Conservation (phyloP, 352 stramenopile genomes). For the Globisporangium canariense region DNA sequence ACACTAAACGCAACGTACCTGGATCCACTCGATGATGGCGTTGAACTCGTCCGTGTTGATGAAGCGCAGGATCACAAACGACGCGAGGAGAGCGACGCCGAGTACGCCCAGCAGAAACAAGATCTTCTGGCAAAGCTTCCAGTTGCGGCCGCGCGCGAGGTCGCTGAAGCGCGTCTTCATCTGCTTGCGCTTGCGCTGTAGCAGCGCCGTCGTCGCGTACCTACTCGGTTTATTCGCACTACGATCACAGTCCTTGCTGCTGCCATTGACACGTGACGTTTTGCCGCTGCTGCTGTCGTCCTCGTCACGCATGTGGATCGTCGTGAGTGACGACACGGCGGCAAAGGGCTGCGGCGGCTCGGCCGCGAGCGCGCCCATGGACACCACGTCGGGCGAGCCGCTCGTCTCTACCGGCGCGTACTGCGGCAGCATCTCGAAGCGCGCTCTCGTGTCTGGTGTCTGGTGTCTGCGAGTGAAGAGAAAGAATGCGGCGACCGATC, state of each 20-base stretch:
- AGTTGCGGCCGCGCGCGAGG: slow-evolving; percentile 13
- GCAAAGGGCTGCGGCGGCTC: slow-evolving; percentile 8
- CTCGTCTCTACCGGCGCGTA: slow-evolving; percentile 13
- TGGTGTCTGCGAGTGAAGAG: not conserved
- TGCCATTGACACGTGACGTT: not conserved
- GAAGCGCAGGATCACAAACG: slow-evolving; percentile 12
- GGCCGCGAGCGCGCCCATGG: not conserved
- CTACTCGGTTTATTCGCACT: not conserved
- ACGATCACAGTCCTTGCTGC: not conserved
- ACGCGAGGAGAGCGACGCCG: slow-evolving; percentile 12
- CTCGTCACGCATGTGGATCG: slow-evolving; percentile 11
- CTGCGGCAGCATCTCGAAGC: slow-evolving; percentile 10
- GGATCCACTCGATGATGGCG: slow-evolving; percentile 21
- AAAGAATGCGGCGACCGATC: not conserved
- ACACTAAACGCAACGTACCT: slow-evolving; percentile 10
- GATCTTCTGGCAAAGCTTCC: slow-evolving; percentile 12
- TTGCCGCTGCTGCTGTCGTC: not conserved
- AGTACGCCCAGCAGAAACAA: slow-evolving; percentile 12
- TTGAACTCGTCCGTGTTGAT: slow-evolving; percentile 23
- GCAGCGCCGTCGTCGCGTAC: not conserved
- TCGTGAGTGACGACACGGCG: slow-evolving; percentile 16
- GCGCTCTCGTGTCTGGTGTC: not conserved
- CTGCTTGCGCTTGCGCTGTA: slow-evolving; percentile 9
- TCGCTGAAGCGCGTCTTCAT: slow-evolving; percentile 11
- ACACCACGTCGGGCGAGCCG: slow-evolving; percentile 8